Evolutionary conservation across 306 rosid genomes (phyloP), one percentile per base, ranked within the genome.

Genomic region (Urtica urens): DNA sequence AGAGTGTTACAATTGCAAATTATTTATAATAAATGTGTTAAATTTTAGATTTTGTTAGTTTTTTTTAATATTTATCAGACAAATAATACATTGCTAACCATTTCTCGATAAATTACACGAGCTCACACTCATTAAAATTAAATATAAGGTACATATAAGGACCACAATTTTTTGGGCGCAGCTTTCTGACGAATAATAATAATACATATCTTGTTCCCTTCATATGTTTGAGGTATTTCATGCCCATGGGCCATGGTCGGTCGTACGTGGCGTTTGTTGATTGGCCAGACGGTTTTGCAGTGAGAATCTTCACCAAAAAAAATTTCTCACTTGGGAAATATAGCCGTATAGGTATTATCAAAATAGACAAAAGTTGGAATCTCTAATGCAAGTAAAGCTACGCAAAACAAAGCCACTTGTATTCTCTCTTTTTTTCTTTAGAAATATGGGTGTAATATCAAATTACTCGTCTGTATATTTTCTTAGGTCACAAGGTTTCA

Each of bases 161-260:
- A n/a, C n/a, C n/a, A n/a, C n/a, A n/a, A n/a, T n/a, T n/a, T n/a
- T n/a, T n/a, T n/a, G n/a, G n/a, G n/a, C n/a, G n/a, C n/a, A n/a
- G n/a, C n/a, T n/a, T n/a, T n/a, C n/a, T n/a, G n/a, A n/a, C n/a
- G n/a, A n/a, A n/a, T n/a, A n/a, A n/a, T n/a, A 34, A 34, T 3
- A 34, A 5, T 34, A 34, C 39, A n/a, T n/a, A n/a, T n/a, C n/a
- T n/a, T n/a, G n/a, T n/a, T n/a, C n/a, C n/a, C n/a, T 34, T 34
- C 39, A 9, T 34, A 10, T 9, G n/a, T 16, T 34, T 34, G n/a
- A 10, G 2, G 39, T 8, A 34, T 10, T 41, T 41, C 46, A 10
- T 59, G 64, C 66, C 67, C 60, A 48, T 14, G 48, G 58, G 63
- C 70, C 43, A 22, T 3, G 62, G 72, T 75, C 72, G 55, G 77